phyloP scores from a whole-genome alignment of 148 eudicot species.

The Pharnaceum exiguum region DNA sequence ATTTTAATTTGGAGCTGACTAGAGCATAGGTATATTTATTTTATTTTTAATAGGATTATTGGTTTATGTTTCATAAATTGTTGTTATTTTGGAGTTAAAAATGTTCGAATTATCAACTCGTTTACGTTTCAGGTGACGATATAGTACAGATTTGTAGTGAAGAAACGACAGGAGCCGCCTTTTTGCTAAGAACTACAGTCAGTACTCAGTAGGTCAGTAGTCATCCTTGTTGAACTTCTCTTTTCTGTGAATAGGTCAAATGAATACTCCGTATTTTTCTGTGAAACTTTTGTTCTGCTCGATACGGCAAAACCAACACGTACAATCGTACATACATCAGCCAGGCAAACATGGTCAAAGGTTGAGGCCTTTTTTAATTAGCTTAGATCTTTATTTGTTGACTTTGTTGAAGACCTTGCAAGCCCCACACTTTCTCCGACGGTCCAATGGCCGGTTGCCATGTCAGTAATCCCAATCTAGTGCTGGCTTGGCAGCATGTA shows the following conservation, averaged over 20 bases:
- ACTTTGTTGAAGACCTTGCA: slow-evolving; percentile 22
- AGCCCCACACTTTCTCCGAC: slow-evolving; percentile 4
- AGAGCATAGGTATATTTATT: too few species aligned
- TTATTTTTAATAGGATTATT: too few species aligned
- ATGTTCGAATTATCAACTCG: too few species aligned
- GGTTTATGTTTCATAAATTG: too few species aligned
- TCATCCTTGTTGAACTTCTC: slow-evolving; percentile 11
- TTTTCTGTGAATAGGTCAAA: slow-evolving; percentile 18
- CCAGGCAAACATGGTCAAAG: slow-evolving; percentile 15
- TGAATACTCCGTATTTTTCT: background rate
- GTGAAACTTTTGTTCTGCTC: background rate
- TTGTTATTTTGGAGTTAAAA: too few species aligned
- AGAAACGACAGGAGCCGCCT: slow-evolving; percentile 9
- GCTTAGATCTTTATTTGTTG: slow-evolving; percentile 11
- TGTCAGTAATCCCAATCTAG: background rate
- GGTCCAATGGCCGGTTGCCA: slow-evolving; percentile 18
- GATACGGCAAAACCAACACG: too few species aligned
- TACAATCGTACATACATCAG: too few species aligned
- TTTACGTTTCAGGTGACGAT: too few species aligned
- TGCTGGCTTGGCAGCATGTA: background rate
- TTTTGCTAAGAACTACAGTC: slow-evolving; percentile 5
- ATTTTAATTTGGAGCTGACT: too few species aligned
- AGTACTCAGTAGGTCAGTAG: background rate
- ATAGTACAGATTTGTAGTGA: too few species aligned
- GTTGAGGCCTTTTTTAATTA: background rate